A percentile compares a stretch with the other conserved stretches of the same genome.
Conservation (phyloP, 306 rosid genomes). For the Lagenaria siceraria region DNA sequence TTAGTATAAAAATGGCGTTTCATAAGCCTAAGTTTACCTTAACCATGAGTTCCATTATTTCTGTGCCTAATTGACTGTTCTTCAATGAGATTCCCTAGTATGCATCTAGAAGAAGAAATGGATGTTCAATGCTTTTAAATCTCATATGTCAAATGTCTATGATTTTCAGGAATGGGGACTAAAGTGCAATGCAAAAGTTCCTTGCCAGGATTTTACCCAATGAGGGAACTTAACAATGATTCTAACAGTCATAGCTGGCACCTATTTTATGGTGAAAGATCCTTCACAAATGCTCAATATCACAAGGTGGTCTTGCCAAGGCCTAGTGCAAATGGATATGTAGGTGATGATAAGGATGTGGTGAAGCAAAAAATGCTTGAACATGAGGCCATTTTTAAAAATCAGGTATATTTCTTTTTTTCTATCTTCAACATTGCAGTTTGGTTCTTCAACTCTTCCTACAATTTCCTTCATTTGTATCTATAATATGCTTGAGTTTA, state of each 20-base stretch:
- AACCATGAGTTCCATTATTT: neutral
- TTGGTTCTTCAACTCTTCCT: neutral
- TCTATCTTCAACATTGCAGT: neutral
- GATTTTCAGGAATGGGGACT: slow-evolving; percentile 78
- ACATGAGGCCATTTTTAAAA: slow-evolving; percentile 75
- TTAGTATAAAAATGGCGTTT: no score
- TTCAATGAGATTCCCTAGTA: neutral
- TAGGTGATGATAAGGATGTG: slow-evolving; percentile 49
- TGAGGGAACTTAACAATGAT: slow-evolving; percentile 91
- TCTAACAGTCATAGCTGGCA: slow-evolving; percentile 77
- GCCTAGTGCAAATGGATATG: slow-evolving; percentile 31
- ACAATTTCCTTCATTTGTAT: neutral
- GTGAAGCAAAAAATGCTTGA: slow-evolving; percentile 80
- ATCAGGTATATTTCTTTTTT: slow-evolving; percentile 43
- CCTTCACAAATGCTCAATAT: slow-evolving; percentile 46
- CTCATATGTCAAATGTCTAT: neutral
- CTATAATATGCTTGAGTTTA: neutral
- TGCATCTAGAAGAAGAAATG: neutral
- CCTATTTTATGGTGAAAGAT: slow-evolving; percentile 44
- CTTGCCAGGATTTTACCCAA: slow-evolving; percentile 60
- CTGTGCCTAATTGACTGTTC: neutral
- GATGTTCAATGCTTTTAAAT: neutral
- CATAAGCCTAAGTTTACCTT: neutral
- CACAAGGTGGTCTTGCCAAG: slow-evolving; percentile 36
- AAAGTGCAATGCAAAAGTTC: slow-evolving; percentile 62